Evolutionary conservation across 1,139 yeast species (phyloP), one percentile per base, ranked within the genome.

Genomic region (Maudiozyma humilis): DNA sequence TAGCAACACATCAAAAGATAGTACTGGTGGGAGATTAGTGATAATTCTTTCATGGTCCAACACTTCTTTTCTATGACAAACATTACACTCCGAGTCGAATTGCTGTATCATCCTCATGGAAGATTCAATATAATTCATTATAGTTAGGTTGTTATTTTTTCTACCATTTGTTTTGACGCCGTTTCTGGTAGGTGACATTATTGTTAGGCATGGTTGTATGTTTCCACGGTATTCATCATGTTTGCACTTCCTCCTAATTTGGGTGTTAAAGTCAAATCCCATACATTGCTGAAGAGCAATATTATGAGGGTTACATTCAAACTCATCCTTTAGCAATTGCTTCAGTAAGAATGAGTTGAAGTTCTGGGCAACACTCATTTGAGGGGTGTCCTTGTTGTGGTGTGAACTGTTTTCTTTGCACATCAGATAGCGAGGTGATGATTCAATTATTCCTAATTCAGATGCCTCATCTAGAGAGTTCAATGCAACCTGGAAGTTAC

Each of bases 1-100:
- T 43, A 82, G 64, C 45, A 75, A 71, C 23, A 82, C 59, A 52
- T 82, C 82, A 38, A 88, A 65, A 6, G 82, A 75, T 33, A 88
- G 63, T 7, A 87, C 69, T 2, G 82, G 78, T 0, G 96, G 93
- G 14, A 86, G 66, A 40, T 70, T 70, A 18, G 68, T 67, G 2
- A 77, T 73, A 0, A 70, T 64, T 41, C 73, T 71, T 27, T 70
- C 68, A 7, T 75, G 70, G 47, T 79, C 82, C 29, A 82, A 67
- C 6, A 68, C 62, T 51, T 82, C 89, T 40, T 65, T 65, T 40
- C 65, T 65, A 3, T 67, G 63, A 50, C 82, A 76, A 23, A 60
- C 60, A 10, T 70, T 73, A 55, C 82, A 78, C 56, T 73, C 66
- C 3, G 75, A 72, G n/a, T 72, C 64, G 23, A 72, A 68, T 43